A percentile compares a stretch with the other conserved stretches of the same genome.
Conservation (phyloP, 2,329 filamentous ascomycete species). For the Penicillium decumbens region DNA sequence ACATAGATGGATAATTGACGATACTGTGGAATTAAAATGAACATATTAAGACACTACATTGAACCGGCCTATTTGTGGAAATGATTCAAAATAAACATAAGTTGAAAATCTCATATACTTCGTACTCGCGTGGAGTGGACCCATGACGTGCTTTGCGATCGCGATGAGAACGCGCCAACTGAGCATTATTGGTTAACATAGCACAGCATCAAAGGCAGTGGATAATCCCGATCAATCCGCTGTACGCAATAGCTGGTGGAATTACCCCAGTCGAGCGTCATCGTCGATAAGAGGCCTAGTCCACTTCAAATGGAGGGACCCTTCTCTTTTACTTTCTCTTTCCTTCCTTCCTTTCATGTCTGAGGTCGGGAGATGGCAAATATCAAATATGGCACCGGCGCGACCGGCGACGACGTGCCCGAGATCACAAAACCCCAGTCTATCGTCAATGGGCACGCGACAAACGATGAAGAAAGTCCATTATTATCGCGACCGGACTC, state of each 20-base stretch:
- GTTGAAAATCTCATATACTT: not conserved
- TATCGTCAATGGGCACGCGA: not conserved
- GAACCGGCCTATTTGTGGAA: not conserved
- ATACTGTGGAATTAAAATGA: not conserved
- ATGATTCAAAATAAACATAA: too few species aligned
- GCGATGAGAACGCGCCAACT: slow-evolving; percentile 14
- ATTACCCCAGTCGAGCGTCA: not conserved
- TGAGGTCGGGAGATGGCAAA: slow-evolving; percentile 4
- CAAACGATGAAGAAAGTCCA: slow-evolving; percentile 18
- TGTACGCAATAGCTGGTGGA: slow-evolving; percentile 1
- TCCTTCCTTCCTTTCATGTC: not conserved
- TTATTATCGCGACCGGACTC: slow-evolving; percentile 8
- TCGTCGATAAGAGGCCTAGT: not conserved
- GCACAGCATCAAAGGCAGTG: not conserved
- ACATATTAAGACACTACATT: not conserved
- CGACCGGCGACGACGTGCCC: not conserved
- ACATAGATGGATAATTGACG: not conserved
- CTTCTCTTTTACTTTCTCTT: not conserved
- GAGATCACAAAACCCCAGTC: not conserved
- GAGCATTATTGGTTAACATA: not conserved
- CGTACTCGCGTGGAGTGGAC: not conserved
- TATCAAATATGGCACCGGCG: slow-evolving; percentile 1
- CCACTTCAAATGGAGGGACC: not conserved
- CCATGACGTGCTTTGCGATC: slow-evolving; percentile 18
- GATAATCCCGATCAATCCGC: not conserved